These are phyloP conservation scores for Tricholoma matsutake DNA, from an alignment of 768 basidiomycete species.

Conservation along the genomic window DNA sequence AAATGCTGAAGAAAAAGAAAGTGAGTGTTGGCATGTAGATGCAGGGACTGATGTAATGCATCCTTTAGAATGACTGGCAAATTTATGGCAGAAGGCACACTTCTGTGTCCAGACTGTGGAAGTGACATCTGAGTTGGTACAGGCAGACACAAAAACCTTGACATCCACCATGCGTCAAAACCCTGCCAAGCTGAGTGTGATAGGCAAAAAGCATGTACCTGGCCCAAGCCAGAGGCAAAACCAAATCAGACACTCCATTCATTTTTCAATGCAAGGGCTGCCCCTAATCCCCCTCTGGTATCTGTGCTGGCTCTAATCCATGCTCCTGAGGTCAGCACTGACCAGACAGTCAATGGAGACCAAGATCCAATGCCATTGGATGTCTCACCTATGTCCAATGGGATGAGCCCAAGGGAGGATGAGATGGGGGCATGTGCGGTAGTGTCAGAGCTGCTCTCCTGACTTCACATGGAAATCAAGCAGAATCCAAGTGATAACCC, in stretches of 20 bases:
- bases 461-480: neutral
- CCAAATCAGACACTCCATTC: neutral
- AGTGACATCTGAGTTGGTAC: neutral
- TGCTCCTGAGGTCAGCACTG: neutral
- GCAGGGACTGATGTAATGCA: neutral
- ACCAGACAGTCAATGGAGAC: neutral
- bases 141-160: neutral
- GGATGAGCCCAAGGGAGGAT: neutral
- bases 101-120: neutral
- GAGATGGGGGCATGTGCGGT: neutral
- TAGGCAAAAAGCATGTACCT: too few species aligned
- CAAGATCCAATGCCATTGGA: neutral
- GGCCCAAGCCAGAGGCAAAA: neutral
- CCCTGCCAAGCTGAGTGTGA: neutral
- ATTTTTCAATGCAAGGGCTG: neutral
- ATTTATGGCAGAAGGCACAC: neutral
- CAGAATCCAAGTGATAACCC: neutral
- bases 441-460: neutral
- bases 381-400: neutral
- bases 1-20: slow-evolving; percentile 20
- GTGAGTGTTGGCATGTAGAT: neutral
- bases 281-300: neutral
- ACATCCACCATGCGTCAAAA: neutral
- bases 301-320: neutral
- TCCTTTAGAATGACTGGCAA: neutral